Conservation (phyloP, 2,329 filamentous ascomycete species). For the Pseudofabraea citricarpa region DNA sequence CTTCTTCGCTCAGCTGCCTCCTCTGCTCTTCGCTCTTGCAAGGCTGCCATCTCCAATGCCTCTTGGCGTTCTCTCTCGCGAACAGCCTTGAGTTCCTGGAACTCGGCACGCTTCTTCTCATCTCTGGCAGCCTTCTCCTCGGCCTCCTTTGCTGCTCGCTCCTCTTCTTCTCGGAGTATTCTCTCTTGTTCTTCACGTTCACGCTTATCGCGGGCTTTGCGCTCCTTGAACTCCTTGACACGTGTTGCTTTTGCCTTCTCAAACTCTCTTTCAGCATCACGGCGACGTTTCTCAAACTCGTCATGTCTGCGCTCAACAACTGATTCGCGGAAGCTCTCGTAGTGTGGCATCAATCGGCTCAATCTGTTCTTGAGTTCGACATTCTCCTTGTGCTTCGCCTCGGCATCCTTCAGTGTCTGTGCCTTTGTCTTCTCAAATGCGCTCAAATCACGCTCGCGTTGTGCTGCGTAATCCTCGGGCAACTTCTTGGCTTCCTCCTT, state of each 20-base stretch:
- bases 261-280: conserved; percentile 85
- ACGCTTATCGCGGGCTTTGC: conserved; percentile 74
- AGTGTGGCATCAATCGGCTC: conserved; percentile 74
- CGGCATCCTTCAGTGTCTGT: conserved; percentile 73
- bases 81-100: conserved; percentile 63
- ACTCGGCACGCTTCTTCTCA: conserved; percentile 70
- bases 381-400: conserved; percentile 86
- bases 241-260: conserved; percentile 86
- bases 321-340: conserved; percentile 76
- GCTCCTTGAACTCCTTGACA: conserved; percentile 83
- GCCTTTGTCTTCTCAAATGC: conserved; percentile 76
- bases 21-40: conserved; percentile 79
- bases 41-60: conserved; percentile 55
- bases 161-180: conserved; percentile 75
- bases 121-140: conserved; percentile 77
- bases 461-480: conserved; percentile 75
- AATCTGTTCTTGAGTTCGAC: conserved; percentile 93
- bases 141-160: conserved; percentile 74
- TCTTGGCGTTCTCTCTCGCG: conserved; percentile 66
- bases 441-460: conserved; percentile 72
- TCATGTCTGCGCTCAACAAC: conserved; percentile 85
- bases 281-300: conserved; percentile 92
- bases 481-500: conserved; percentile 95
- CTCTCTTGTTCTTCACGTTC: conserved; percentile 83
- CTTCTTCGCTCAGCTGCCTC: conserved; percentile 76